Percentiles rank a stretch among this genome's conserved stretches.
phyloP scores from a whole-genome alignment of 2,329 filamentous ascomycete species.

The Ilyonectria sp. region DNA sequence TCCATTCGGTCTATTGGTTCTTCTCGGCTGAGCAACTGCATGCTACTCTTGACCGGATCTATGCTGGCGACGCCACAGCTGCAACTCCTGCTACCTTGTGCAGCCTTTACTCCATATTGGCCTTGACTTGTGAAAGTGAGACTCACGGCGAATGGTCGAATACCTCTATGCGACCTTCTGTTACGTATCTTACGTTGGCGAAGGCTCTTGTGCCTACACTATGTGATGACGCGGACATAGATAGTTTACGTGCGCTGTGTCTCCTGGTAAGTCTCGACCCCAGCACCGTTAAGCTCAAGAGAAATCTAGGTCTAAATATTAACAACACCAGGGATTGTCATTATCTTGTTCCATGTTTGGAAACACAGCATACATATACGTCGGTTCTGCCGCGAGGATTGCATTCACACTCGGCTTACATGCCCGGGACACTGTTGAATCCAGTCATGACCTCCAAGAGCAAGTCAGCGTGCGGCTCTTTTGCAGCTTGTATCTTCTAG shows the following conservation, averaged over 20 bases:
- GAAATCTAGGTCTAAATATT: not conserved
- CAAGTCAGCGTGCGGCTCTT: slow-evolving; percentile 26
- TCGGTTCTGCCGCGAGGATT: slow-evolving; percentile 25
- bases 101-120: slow-evolving; percentile 26
- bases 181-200: slow-evolving; percentile 23
- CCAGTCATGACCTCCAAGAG: slow-evolving; percentile 22
- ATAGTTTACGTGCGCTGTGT: slow-evolving; percentile 25
- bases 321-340: slow-evolving; percentile 13
- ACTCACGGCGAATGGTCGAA: slow-evolving; percentile 21
- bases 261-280: slow-evolving; percentile 11
- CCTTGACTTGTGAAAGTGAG: slow-evolving; percentile 28
- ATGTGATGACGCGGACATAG: slow-evolving; percentile 26
- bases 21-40: slow-evolving; percentile 30
- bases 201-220: slow-evolving; percentile 28
- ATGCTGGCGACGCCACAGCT: slow-evolving; percentile 26
- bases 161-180: slow-evolving; percentile 19
- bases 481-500: slow-evolving; percentile 21
- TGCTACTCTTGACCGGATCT: slow-evolving; percentile 22
- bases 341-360: slow-evolving; percentile 30
- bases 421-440: slow-evolving; percentile 9
- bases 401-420: slow-evolving; percentile 27
- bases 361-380: slow-evolving; percentile 29
- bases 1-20: slow-evolving; percentile 30
- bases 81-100: slow-evolving; percentile 23
- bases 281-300: not conserved